Evolutionary conservation across 2,329 filamentous ascomycete genomes (phyloP).

Genomic region (Aschersonia sp.): DNA sequence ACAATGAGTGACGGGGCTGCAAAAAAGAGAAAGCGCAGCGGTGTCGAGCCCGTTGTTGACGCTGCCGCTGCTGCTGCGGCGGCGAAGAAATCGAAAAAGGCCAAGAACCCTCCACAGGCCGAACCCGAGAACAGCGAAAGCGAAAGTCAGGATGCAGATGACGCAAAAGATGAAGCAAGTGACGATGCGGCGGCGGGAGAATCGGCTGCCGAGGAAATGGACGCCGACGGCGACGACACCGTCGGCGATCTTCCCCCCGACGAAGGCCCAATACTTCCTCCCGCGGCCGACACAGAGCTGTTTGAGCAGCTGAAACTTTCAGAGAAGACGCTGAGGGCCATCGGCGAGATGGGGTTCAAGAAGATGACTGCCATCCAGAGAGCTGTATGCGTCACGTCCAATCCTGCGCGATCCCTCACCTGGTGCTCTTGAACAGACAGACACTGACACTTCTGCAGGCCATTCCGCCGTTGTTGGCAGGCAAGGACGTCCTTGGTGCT

Average conservation of each 20-base stretch:
- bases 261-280: conserved; percentile 32
- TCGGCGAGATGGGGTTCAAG: conserved; percentile 81
- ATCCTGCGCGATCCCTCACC: neutral
- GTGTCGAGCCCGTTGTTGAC: conserved; percentile 14
- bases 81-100: conserved; percentile 26
- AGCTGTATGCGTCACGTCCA: conserved; percentile 21
- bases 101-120: conserved; percentile 18
- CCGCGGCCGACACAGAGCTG: conserved; percentile 48
- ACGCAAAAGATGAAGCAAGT: conserved; percentile 6
- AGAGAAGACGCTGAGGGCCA: conserved; percentile 76
- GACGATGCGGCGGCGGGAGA: neutral
- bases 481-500: conserved; percentile 83
- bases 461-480: conserved; percentile 78
- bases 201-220: conserved; percentile 9
- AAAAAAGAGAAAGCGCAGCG: conserved; percentile 31
- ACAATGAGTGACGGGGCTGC: conserved; percentile 20
- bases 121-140: conserved; percentile 14
- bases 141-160: conserved; percentile 14
- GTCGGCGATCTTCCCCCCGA: conserved; percentile 20
- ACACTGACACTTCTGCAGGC: conserved; percentile 21
- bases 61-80: conserved; percentile 4
- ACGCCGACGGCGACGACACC: conserved; percentile 7
- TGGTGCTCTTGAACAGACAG: neutral
- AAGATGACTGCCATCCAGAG: conserved; percentile 94
- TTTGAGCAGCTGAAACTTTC: conserved; percentile 77